Conservation (phyloP, 257 asterid species). For the Rehmannia glutinosa region DNA sequence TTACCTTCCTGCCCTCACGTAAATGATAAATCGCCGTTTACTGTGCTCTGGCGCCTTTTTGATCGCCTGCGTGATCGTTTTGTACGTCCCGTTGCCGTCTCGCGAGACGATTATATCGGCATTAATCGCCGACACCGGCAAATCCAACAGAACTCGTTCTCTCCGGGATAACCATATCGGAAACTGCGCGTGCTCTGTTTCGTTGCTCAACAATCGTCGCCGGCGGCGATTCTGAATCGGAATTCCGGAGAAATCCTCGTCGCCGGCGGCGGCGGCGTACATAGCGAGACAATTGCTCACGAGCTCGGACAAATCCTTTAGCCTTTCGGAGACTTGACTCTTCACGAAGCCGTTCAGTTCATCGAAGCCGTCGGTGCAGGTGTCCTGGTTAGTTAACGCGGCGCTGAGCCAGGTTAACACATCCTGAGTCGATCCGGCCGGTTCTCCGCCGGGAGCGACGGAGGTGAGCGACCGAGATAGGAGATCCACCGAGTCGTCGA, state of each 20-base stretch:
- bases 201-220: constrained; percentile 37
- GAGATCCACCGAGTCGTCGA: constrained; percentile 77
- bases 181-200: constrained; percentile 25
- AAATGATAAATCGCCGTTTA: constrained; percentile 59
- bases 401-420: constrained; percentile 94
- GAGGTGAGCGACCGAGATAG: constrained; percentile 54
- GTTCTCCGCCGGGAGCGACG: constrained; percentile 27
- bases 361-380: constrained; percentile 72
- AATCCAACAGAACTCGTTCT: constrained; percentile 52
- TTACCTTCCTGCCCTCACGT: constrained; percentile 99
- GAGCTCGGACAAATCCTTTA: constrained; percentile 63
- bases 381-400: constrained; percentile 85
- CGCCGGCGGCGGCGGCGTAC: constrained; percentile 39
- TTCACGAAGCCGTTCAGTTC: constrained; percentile 51
- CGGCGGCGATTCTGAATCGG: constrained; percentile 76
- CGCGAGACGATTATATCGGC: constrained; percentile 69
- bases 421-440: constrained; percentile 50
- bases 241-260: constrained; percentile 54
- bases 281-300: constrained; percentile 84
- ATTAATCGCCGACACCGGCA: constrained; percentile 46
- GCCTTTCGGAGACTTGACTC: constrained; percentile 37
- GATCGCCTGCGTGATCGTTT: constrained; percentile 81
- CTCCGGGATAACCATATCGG: constrained; percentile 71
- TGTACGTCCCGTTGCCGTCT: constrained; percentile 68
- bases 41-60: constrained; percentile 86